These are phyloP conservation scores for Russula ochroleuca DNA, from an alignment of 768 basidiomycete genomes.

Conservation along the genomic window DNA sequence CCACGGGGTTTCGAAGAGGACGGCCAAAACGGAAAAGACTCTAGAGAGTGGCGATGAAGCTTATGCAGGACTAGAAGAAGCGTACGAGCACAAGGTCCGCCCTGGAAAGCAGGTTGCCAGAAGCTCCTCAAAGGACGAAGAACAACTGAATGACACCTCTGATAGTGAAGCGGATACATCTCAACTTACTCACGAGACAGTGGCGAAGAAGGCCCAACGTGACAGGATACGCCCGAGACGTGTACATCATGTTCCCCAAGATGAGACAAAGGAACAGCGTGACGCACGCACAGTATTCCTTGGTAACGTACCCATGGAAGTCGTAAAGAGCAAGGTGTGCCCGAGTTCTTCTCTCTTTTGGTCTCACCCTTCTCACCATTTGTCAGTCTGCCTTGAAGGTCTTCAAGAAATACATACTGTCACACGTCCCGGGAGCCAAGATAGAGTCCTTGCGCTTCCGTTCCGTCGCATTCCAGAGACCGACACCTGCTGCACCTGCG, in stretches of 20 bases:
- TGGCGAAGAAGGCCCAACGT: constrained; percentile 37
- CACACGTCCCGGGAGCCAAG: constrained; percentile 66
- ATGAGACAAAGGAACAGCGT: constrained; percentile 68
- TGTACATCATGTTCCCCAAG: constrained; percentile 52
- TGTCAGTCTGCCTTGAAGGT: constrained; percentile 67
- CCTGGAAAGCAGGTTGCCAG: constrained; percentile 16
- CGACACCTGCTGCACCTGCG: constrained; percentile 48
- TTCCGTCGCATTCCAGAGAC: constrained; percentile 83
- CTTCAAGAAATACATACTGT: constrained; percentile 70
- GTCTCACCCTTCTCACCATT: constrained; percentile 2
- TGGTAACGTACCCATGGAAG: constrained; percentile 78
- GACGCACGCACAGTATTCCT: constrained; percentile 87
- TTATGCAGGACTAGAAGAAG: constrained; percentile 40
- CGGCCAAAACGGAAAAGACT: constrained; percentile 11
- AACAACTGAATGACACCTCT: constrained; percentile 30
- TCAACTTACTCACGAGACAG: constrained; percentile 60
- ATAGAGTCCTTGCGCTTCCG: constrained; percentile 93
- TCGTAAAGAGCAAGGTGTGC: constrained; percentile 71
- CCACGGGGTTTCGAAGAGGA: constrained; percentile 24
- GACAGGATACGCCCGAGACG: constrained; percentile 31
- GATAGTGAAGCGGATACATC: constrained; percentile 38
- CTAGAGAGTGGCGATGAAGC: constrained; percentile 34
- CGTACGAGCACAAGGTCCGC: constrained; percentile 25
- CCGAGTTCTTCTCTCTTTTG: neutral
- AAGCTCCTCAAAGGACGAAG: constrained; percentile 26